Percentiles rank a stretch among this genome's conserved stretches.
Evolutionary conservation across 768 basidiomycete genomes (phyloP).

Genomic region (Rhodotorula toruloides): DNA sequence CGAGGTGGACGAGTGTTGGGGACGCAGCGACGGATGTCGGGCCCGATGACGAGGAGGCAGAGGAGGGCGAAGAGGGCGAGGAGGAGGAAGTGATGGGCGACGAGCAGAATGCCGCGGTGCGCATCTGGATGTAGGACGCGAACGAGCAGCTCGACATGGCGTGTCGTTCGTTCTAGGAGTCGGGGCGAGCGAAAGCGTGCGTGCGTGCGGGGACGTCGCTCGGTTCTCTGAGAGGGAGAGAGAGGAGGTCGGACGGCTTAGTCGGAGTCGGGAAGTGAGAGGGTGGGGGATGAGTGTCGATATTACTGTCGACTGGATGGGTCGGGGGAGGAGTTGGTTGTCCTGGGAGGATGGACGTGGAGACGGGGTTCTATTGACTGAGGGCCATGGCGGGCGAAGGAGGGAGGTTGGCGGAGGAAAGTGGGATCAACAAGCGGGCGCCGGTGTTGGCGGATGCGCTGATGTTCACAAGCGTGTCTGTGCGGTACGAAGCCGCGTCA

Average conservation of each 20-base stretch:
- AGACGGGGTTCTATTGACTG: not conserved
- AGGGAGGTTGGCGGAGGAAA: not conserved
- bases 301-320: not conserved
- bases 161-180: not conserved
- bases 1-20: not conserved
- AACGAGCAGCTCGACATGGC: conserved; percentile 27
- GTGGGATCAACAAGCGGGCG: not conserved
- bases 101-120: not conserved
- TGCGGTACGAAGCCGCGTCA: too few relatives aligned
- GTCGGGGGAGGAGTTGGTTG: not conserved
- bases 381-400: not conserved
- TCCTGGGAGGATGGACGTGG: not conserved
- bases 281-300: not conserved
- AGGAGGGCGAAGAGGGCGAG: not conserved
- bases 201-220: not conserved
- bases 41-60: not conserved
- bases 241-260: not conserved
- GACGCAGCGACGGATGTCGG: not conserved
- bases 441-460: not conserved
- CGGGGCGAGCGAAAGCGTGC: not conserved
- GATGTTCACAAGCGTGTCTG: too few relatives aligned
- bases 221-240: not conserved
- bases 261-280: not conserved
- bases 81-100: not conserved
- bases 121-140: conserved; percentile 17